Conservation (phyloP, 371 early-diverging fungal species). For the Mucor velutinosus region DNA sequence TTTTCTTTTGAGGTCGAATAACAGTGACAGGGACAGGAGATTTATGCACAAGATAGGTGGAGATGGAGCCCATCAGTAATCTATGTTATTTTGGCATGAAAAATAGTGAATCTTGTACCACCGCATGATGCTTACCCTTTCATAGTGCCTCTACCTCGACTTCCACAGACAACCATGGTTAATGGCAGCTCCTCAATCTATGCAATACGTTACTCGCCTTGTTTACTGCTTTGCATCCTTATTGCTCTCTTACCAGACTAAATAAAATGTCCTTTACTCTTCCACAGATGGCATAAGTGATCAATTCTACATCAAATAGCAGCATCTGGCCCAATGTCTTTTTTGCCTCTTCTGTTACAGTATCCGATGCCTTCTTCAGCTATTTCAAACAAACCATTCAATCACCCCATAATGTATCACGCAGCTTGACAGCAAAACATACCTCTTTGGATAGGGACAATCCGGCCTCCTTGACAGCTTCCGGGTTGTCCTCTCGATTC, state of each 20-base stretch:
- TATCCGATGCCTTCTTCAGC: constrained; percentile 32
- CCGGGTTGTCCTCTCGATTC: constrained; percentile 43
- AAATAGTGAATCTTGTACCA: background rate
- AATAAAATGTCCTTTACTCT: constrained; percentile 54
- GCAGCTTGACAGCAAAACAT: background rate
- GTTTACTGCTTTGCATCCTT: background rate
- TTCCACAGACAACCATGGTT: constrained; percentile 63
- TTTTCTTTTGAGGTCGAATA: constrained; percentile 53
- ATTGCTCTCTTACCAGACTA: constrained; percentile 23
- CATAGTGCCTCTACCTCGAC: constrained; percentile 57
- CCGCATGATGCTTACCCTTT: constrained; percentile 45
- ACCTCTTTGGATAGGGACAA: constrained; percentile 31
- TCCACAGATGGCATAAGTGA: constrained; percentile 52
- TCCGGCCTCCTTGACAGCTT: constrained; percentile 30
- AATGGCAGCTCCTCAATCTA: constrained; percentile 52
- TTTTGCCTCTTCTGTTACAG: constrained; percentile 36
- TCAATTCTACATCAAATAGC: constrained; percentile 50
- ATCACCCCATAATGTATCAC: background rate
- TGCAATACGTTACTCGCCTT: background rate
- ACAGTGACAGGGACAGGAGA: constrained; percentile 64
- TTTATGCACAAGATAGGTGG: constrained; percentile 61
- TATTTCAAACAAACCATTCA: background rate
- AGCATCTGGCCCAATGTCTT: constrained; percentile 39
- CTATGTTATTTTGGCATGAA: constrained; percentile 17
- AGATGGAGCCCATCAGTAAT: constrained; percentile 57